Conservation (phyloP, 2,329 filamentous ascomycete genomes). For the Septoria linicola region DNA sequence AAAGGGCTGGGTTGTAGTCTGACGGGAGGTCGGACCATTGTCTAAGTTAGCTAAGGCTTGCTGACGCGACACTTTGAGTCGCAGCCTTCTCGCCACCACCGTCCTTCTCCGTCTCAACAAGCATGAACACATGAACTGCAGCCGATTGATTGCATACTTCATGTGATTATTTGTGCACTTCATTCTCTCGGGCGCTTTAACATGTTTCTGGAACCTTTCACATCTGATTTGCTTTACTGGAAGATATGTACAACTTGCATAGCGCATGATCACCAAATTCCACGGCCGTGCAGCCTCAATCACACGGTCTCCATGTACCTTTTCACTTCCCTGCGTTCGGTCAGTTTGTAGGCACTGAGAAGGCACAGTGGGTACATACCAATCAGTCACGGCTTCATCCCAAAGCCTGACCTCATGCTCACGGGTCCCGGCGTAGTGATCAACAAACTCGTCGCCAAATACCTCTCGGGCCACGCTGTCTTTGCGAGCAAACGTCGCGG, state of each 20-base stretch:
- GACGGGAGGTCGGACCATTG: neutral
- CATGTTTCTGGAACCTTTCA: no score
- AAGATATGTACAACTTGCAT: slow-evolving; percentile 7
- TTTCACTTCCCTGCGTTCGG: slow-evolving; percentile 37
- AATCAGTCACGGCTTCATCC: slow-evolving; percentile 96
- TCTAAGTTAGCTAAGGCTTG: no score
- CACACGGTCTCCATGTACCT: slow-evolving; percentile 42
- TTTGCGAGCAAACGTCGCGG: slow-evolving; percentile 69
- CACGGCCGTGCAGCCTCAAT: neutral
- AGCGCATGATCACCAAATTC: neutral
- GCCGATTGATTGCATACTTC: no score
- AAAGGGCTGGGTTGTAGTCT: neutral
- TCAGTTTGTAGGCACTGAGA: slow-evolving; percentile 14
- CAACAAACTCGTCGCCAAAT: slow-evolving; percentile 92
- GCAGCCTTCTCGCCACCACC: no score
- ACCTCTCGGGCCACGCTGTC: slow-evolving; percentile 90
- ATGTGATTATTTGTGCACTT: no score
- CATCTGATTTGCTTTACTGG: neutral
- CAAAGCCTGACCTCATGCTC: slow-evolving; percentile 87
- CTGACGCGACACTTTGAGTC: no score
- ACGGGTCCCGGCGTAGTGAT: slow-evolving; percentile 88
- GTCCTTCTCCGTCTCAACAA: no score
- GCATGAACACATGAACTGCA: no score
- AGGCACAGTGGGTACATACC: slow-evolving; percentile 58
- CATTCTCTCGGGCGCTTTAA: no score